Base-by-base conservation (phyloP, 345 rosid species). In the Acer yangbiense region DNA sequence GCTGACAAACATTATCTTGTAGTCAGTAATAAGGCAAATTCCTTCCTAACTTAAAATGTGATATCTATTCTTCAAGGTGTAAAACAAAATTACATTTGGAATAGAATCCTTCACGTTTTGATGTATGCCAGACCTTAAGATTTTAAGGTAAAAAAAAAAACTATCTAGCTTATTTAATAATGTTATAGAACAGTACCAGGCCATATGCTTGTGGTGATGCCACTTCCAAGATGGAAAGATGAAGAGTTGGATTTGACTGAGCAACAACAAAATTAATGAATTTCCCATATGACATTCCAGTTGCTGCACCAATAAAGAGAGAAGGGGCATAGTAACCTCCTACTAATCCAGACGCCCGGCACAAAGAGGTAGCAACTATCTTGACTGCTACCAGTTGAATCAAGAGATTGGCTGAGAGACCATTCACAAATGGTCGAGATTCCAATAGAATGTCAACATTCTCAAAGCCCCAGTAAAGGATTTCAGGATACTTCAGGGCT, bases 141-240 rank as follows among this genome's bases (percentile, higher is more conserved):
- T 21, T 21, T 20, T 0, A 2, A 23, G 17, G 18, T 35, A 41
- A 32, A 9, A 62, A 32, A 9, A 62, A 46, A 77, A 57, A 12
- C 27, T 7, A 32, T 60, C 65, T 17, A 27, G 54, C 43, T 71
- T 68, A 70, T 44, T n/a, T 16, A 52, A 65, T 48, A 60, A 63
- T 63, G 74, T 44, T 18, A 75, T 41, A 69, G 78, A 78, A 86
- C 72, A 78, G 69, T 91, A 93, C 98, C 98, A 93, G 87, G 85
- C 98, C 98, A 88, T 95, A 95, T 43, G 98, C 98, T 87, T 93
- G 98, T 35, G 97, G 98, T 0, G 97, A 89, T 14, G 98, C 98
- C 79, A 90, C 95, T 85, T 95, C 98, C 83, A 93, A 76, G 77
- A 95, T 39, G 69, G 97, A 89, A 83, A 90, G 86, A 77, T 80